Evolutionary conservation across 805 yeast genomes (phyloP).

Genomic region (Hagleromyces aurorensis): DNA sequence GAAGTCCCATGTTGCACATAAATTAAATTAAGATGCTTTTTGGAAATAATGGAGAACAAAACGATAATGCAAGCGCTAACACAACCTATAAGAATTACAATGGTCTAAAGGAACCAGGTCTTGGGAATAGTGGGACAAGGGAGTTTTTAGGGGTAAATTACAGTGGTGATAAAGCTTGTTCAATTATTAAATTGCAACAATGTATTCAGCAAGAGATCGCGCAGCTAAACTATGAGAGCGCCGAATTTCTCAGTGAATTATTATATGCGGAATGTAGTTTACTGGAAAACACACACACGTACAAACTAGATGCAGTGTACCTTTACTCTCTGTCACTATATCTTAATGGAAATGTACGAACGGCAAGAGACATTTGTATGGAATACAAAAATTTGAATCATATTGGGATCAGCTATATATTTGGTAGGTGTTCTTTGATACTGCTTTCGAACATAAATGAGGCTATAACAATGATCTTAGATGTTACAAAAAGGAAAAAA

Average conservation of each 20-base stretch:
- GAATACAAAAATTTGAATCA: conserved; percentile 38
- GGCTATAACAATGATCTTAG: conserved; percentile 7
- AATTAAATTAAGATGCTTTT: no score
- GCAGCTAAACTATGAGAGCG: conserved; percentile 40
- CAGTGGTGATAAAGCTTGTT: no score
- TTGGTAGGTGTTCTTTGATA: conserved; percentile 49
- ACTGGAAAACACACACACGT: conserved; percentile 20
- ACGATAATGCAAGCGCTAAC: no score
- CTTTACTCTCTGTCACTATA: conserved; percentile 61
- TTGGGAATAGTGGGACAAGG: no score
- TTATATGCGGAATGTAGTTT: conserved; percentile 47
- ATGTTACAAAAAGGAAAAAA: conserved; percentile 5
- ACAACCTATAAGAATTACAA: no score
- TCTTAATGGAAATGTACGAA: conserved; percentile 49
- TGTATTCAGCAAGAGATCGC: conserved; percentile 17
- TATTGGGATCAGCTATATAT: conserved; percentile 69
- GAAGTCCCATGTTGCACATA: no score
- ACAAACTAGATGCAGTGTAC: conserved; percentile 52
- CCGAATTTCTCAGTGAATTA: conserved; percentile 82
- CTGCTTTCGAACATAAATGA: conserved; percentile 14
- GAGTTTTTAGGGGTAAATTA: no score
- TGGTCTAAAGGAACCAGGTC: no score
- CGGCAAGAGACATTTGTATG: conserved; percentile 44
- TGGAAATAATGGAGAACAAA: no score
- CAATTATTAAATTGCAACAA: conserved; percentile 11